phyloP scores from a whole-genome alignment of 2,329 filamentous ascomycete genomes.

The Pleurostoma richardsiae region DNA sequence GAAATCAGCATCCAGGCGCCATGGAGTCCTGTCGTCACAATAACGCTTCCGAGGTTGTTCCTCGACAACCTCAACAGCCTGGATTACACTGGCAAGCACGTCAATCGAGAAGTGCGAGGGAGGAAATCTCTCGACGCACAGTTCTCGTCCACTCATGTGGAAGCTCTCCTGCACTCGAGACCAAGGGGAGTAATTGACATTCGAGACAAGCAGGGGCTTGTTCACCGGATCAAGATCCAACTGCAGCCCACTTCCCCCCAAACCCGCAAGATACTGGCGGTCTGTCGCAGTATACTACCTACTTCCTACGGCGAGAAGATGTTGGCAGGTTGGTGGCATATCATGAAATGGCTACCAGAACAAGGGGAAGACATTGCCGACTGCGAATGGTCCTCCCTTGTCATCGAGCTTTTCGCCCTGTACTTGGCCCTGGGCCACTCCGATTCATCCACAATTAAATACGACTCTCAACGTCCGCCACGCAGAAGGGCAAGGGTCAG shows the following conservation, averaged over 20 bases:
- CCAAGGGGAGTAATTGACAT: constrained; percentile 60
- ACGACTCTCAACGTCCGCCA: constrained; percentile 16
- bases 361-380: constrained; percentile 42
- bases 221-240: constrained; percentile 63
- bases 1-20: constrained; percentile 70
- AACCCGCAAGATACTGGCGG: constrained; percentile 54
- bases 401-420: constrained; percentile 59
- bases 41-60: constrained; percentile 58
- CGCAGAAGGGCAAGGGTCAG: constrained; percentile 21
- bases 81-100: constrained; percentile 46
- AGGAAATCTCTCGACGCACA: constrained; percentile 40
- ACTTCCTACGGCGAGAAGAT: constrained; percentile 55
- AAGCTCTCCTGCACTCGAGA: constrained; percentile 52
- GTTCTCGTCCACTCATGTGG: constrained; percentile 40
- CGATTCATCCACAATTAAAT: constrained; percentile 10
- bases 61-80: constrained; percentile 56
- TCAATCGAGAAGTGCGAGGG: constrained; percentile 46
- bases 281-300: constrained; percentile 60
- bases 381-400: constrained; percentile 65
- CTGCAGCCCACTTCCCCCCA: constrained; percentile 61
- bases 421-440: constrained; percentile 51
- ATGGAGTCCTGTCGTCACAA: constrained; percentile 65
- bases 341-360: constrained; percentile 61
- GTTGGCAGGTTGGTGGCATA: constrained; percentile 68
- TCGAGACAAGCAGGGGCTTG: constrained; percentile 53